A percentile compares a stretch with the other conserved stretches of the same genome.
These are phyloP conservation scores for Erysimum cheiri DNA, from an alignment of 441 rosid species.

Conservation along the genomic window DNA sequence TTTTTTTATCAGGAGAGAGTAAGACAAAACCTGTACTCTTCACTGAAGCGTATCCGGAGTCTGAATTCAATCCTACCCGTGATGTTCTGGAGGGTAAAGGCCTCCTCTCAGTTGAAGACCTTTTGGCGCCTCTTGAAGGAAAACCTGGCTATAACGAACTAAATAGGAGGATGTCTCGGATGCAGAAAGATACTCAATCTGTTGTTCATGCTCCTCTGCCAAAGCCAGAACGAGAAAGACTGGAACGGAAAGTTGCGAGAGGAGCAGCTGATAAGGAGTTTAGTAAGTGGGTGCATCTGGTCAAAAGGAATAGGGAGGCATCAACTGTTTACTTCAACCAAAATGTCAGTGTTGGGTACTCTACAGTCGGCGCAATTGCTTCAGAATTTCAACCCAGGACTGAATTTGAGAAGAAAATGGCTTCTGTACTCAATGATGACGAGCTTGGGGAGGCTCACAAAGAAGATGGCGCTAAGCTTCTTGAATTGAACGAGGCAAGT, in stretches of 20 bases:
- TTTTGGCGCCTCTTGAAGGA: conserved; percentile 71
- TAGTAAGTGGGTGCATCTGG: conserved; percentile 74
- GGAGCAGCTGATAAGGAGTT: conserved; percentile 65
- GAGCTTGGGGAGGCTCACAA: conserved; percentile 76
- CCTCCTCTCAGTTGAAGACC: conserved; percentile 65
- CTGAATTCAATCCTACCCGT: conserved; percentile 83
- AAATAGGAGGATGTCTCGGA: conserved; percentile 55
- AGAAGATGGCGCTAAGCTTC: conserved; percentile 85
- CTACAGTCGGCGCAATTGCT: conserved; percentile 95
- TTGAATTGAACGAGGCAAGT: conserved; percentile 81
- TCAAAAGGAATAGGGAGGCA: conserved; percentile 90
- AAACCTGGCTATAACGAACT: conserved; percentile 63
- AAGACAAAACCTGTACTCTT: conserved; percentile 58
- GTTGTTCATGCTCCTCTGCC: conserved; percentile 79
- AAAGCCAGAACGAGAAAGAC: conserved; percentile 65
- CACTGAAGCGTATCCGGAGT: conserved; percentile 85
- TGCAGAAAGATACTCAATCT: conserved; percentile 58
- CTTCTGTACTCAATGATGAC: conserved; percentile 65
- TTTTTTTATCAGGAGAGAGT: conserved; percentile 62
- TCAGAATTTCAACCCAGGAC: conserved; percentile 93
- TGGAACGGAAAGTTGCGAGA: conserved; percentile 78
- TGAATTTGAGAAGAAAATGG: conserved; percentile 91
- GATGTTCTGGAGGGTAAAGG: conserved; percentile 79
- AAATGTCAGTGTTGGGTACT: conserved; percentile 72
- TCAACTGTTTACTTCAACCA: conserved; percentile 76